Evolutionary conservation across 2,329 filamentous ascomycete genomes (phyloP).

Genomic region (Thyridium curvatum): DNA sequence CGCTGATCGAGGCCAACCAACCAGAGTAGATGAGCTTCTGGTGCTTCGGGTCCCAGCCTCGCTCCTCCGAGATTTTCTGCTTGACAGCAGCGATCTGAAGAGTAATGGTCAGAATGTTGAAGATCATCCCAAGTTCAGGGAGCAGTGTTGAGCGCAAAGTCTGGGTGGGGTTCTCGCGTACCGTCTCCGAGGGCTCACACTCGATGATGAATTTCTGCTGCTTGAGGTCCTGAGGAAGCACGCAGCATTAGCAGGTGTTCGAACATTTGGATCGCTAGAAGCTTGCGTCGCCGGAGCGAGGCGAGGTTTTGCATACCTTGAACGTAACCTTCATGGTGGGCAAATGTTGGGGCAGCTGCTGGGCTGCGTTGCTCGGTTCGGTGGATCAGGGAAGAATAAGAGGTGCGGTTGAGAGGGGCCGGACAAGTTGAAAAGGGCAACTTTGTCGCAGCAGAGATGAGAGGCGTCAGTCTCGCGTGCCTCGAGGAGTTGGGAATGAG

Average conservation of each 20-base stretch:
- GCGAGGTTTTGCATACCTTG: constrained; percentile 39
- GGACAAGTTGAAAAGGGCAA: too few species aligned
- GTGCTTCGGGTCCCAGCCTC: constrained; percentile 84
- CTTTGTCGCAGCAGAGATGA: too few species aligned
- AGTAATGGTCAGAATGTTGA: constrained; percentile 14
- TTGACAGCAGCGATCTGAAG: constrained; percentile 80
- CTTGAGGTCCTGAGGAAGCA: constrained; percentile 72
- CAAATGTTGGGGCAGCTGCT: constrained; percentile 15
- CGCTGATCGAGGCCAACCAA: constrained; percentile 35
- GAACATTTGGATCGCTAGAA: not conserved
- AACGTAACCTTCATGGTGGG: constrained; percentile 64
- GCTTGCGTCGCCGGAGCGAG: not conserved
- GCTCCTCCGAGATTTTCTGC: constrained; percentile 84
- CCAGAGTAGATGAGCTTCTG: constrained; percentile 99
- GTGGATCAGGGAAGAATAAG: not conserved
- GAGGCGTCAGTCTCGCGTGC: too few species aligned
- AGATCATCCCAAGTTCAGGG: constrained; percentile 4
- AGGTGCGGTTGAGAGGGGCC: too few species aligned
- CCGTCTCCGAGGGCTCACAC: constrained; percentile 85
- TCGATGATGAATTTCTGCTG: constrained; percentile 98
- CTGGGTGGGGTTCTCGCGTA: constrained; percentile 43
- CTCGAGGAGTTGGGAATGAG: too few species aligned
- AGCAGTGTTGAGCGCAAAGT: constrained; percentile 6
- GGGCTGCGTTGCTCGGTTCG: constrained; percentile 2
- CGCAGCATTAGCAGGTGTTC: not conserved